Evolutionary conservation across 225 moss, liverwort and hornwort genomes (phyloP).

Genomic region (Bryum argenteum): DNA sequence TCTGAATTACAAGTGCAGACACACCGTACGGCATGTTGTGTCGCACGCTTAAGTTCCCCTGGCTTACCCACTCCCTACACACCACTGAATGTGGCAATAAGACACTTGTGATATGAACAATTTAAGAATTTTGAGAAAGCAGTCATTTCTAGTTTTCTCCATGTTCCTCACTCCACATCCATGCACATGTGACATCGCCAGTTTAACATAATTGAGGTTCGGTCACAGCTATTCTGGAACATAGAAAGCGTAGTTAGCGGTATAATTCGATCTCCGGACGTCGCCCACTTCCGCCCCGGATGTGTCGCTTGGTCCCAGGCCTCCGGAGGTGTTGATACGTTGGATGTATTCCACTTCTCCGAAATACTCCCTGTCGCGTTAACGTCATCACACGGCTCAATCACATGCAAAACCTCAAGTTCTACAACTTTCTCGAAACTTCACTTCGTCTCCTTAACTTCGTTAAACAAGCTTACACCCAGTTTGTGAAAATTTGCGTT

Average conservation of each 20-base stretch:
- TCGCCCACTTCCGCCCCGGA: constrained; percentile 13
- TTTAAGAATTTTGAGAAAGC: no score
- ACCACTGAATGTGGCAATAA: no score
- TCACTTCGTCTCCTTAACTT: neutral
- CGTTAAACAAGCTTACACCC: neutral
- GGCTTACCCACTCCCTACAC: no score
- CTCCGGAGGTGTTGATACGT: constrained; percentile 37
- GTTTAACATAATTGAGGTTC: no score
- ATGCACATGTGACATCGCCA: no score
- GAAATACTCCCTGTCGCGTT: constrained; percentile 28
- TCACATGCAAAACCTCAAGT: neutral
- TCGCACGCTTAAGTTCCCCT: no score
- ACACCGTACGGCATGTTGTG: no score
- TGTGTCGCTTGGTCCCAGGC: constrained; percentile 35
- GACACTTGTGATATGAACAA: no score
- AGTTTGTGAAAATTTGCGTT: no score
- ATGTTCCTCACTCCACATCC: no score
- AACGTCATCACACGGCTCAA: neutral
- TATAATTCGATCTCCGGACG: constrained; percentile 9
- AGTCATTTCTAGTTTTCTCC: no score
- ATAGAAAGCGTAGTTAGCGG: constrained; percentile 35
- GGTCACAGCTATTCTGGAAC: neutral
- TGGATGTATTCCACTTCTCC: constrained; percentile 39
- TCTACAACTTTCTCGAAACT: neutral
- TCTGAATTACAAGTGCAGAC: no score